Base-by-base conservation (phyloP, 2,329 filamentous ascomycete species). In the Alternaria burnsii region DNA sequence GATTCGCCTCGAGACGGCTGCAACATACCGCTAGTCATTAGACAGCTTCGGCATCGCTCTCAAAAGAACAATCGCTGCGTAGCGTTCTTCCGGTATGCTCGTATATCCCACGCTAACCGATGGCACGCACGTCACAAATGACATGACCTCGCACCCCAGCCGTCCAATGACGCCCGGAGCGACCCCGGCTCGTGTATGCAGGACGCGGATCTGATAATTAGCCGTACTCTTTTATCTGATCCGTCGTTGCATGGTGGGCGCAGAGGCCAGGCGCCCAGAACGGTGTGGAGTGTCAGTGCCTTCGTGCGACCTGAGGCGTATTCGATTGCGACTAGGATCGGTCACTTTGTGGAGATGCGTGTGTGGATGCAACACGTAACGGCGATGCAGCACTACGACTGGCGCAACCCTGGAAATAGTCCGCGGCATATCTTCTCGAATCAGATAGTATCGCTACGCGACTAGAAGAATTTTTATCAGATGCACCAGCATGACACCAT, bases 121-220 rank as follows among this genome's bases (percentile, higher is more conserved):
- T 12, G 52, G 11, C 42, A 55, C 26, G 16, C 26, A 67, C 64
- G 66, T 63, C 64, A 65, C 58, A 51, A 32, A 20, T 55, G 38
- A 50, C 36, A 36, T 40, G 36, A 26, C 20, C 18, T 30, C 38
- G 12, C 30, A 18, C 16, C 36, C 42, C 12, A n/a, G 1, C n/a
- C 24, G 36, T 9, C 66, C 52, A 62, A 61, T 58, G n/a, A 24
- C 4, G 8, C 12, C 16, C 12, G 22, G 6, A 14, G 14, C 8
- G 5, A 30, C 36, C 10, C 36, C 14, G 7, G 20, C 9, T 22
- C 16, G 32, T 43, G 66, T 22, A 41, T 71, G 68, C 69, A 72
- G 65, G 65, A 57, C 5, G 66, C 71, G 72, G 74, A 76, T 76
- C 72, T 70, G 73, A 76, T 75, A 76, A 59, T 72, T 70, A 74